These are phyloP conservation scores for Calonectria pteridis DNA, from an alignment of 2,329 filamentous ascomycete species.

Conservation along the genomic window DNA sequence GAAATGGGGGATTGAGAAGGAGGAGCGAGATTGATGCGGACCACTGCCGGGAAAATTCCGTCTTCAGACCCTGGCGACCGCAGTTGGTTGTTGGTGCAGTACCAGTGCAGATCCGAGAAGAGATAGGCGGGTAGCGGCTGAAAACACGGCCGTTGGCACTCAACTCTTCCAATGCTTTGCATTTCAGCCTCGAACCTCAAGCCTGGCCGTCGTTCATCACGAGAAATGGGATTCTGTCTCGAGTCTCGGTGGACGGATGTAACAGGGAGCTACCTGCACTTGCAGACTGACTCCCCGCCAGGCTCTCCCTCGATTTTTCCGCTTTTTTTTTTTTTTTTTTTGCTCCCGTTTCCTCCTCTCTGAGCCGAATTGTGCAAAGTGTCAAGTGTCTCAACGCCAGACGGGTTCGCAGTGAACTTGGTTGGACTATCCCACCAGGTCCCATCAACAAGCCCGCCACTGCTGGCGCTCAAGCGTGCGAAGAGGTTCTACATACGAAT, in stretches of 20 bases:
- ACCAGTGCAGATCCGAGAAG: slow-evolving; percentile 12
- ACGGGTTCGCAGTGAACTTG: slow-evolving; percentile 30
- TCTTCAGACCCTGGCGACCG: neutral
- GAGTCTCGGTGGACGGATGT: slow-evolving; percentile 7
- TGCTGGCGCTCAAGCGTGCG: slow-evolving; percentile 28
- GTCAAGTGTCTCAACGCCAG: slow-evolving; percentile 33
- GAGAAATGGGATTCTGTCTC: slow-evolving; percentile 1
- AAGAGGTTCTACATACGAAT: slow-evolving; percentile 52
- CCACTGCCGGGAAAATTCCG: slow-evolving; percentile 21
- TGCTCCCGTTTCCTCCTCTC: slow-evolving; percentile 17
- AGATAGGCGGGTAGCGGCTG: slow-evolving; percentile 16
- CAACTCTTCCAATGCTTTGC: slow-evolving; percentile 9
- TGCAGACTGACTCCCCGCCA: slow-evolving; percentile 38
- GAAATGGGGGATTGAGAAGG: neutral
- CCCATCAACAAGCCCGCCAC: slow-evolving; percentile 29
- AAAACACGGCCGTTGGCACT: slow-evolving; percentile 14
- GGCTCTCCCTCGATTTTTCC: slow-evolving; percentile 13
- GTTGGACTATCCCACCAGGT: slow-evolving; percentile 41
- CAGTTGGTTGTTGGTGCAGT: slow-evolving; percentile 15
- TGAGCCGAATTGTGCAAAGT: slow-evolving; percentile 28
- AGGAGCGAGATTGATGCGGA: slow-evolving; percentile 9
- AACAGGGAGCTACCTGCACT: slow-evolving; percentile 40
- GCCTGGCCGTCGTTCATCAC: slow-evolving; percentile 13
- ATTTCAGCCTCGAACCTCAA: slow-evolving; percentile 2
- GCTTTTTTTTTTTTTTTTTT: slow-evolving; percentile 15